Percentiles rank a stretch among this genome's conserved stretches.
Conservation (phyloP, 2,329 filamentous ascomycete species). For the Colletotrichum spinosum region DNA sequence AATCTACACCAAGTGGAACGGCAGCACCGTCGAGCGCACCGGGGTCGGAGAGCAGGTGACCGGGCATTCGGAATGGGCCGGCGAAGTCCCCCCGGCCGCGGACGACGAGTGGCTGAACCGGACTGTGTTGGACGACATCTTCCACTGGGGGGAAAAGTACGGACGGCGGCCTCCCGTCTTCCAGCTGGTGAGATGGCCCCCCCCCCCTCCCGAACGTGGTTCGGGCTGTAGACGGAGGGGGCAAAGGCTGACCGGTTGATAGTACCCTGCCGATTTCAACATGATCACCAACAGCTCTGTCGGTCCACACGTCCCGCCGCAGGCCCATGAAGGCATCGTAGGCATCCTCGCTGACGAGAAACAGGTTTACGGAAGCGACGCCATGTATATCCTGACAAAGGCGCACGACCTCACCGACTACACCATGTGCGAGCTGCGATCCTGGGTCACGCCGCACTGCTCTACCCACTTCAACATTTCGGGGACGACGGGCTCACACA, state of each 20-base stretch:
- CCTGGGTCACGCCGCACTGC: slow-evolving; percentile 73
- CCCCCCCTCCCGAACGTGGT: too few relatives aligned
- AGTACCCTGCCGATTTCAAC: slow-evolving; percentile 73
- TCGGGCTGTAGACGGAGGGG: not conserved
- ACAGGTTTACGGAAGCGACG: slow-evolving; percentile 55
- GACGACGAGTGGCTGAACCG: slow-evolving; percentile 60
- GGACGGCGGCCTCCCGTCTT: slow-evolving; percentile 65
- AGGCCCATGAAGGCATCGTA: not conserved
- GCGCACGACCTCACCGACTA: slow-evolving; percentile 58
- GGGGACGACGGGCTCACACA: slow-evolving; percentile 66
- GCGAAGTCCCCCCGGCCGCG: slow-evolving; percentile 49
- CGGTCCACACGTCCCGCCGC: not conserved
- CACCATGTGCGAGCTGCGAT: slow-evolving; percentile 75
- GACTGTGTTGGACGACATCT: slow-evolving; percentile 76
- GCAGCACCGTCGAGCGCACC: slow-evolving; percentile 47
- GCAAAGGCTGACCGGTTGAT: not conserved
- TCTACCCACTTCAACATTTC: slow-evolving; percentile 71
- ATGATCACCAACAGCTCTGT: slow-evolving; percentile 66
- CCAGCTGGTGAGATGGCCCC: slow-evolving; percentile 50
- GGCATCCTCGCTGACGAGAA: slow-evolving; percentile 29
- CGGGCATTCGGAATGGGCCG: slow-evolving; percentile 51
- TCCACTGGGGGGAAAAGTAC: slow-evolving; percentile 71
- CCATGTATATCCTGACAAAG: slow-evolving; percentile 76
- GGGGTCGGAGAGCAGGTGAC: slow-evolving; percentile 46
- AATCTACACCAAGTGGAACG: slow-evolving; percentile 72